Base-by-base conservation (phyloP, 805 yeast genomes). In the Ogataea corticis region DNA sequence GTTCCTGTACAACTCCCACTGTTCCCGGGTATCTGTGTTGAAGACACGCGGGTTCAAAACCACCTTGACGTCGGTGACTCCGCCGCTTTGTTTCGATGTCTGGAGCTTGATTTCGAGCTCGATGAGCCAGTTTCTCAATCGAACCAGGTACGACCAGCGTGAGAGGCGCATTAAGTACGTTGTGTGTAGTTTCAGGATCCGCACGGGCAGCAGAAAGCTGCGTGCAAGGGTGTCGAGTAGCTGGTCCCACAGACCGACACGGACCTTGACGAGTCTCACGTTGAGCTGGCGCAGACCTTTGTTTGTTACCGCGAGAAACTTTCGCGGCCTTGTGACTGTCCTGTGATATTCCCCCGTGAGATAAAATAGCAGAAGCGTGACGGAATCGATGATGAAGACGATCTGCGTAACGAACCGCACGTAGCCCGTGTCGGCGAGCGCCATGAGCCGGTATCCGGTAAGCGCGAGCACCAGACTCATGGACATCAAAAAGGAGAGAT, bases 1-100 rank as follows among this genome's bases (percentile, higher is more conserved):
- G 54, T 87, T 87, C 48, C 99, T 69, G 58, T 91, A 92, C 33
- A 89, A 65, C 59, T 92, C 99, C 98, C 99, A 92, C 9, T 89
- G 91, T 63, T 91, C 97, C 51, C 97, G 76, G 6, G 86, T 79
- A 39, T 86, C 91, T 0, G 94, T 82, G 48, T 80, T 80, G 66
- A 92, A 94, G 1, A 83, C 83, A 41, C 96, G 71, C 3, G 97
- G 86, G 46, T 85, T 84, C 44, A 94, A 70, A 9, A 88, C 85
- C 7, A 94, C 63, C 62, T 90, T 91, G 11, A 91, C 89, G 53
- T 87, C 89, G 19, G 79, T 77, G 7, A 85, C 82, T 0, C 96
- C 96, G n/a, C 79, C 73, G 49, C 85, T 67, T 0, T 86, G 82
- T 59, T 79, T 84, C 3, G 76, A 66, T 38, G 57, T 50, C n/a